phyloP scores from a whole-genome alignment of 169 alveolate genomes.

The Blepharisma undulans region DNA sequence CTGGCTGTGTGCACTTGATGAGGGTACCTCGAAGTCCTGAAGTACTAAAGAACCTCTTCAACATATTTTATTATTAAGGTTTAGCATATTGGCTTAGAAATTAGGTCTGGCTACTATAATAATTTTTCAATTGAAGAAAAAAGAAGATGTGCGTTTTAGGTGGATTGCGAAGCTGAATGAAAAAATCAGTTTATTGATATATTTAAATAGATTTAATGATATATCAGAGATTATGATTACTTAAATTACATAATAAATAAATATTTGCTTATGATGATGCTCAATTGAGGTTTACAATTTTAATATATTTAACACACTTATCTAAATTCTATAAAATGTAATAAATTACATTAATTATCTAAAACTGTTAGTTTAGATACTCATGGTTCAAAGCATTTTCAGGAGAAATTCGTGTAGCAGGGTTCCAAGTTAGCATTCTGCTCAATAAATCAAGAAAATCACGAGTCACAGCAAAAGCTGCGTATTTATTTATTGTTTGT shows the following conservation, averaged over 20 bases:
- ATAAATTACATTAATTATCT: not conserved
- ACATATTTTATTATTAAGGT: not conserved
- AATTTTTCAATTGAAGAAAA: not conserved
- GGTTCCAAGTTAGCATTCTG: slow-evolving; percentile 74
- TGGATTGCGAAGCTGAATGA: no score
- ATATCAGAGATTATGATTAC: no score
- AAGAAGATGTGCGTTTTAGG: no score
- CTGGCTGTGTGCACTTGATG: slow-evolving; percentile 45
- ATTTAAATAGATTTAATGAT: no score
- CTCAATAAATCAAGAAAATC: slow-evolving; percentile 56
- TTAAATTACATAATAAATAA: no score
- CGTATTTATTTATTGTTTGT: slow-evolving; percentile 46
- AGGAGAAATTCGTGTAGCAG: slow-evolving; percentile 78
- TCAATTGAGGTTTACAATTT: no score
- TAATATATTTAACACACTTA: no score
- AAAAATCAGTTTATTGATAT: no score
- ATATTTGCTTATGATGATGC: no score
- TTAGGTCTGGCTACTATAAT: not conserved
- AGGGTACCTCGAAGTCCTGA: slow-evolving; percentile 51
- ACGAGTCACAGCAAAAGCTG: slow-evolving; percentile 39
- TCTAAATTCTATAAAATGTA: not conserved
- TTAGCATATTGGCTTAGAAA: not conserved
- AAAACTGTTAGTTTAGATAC: slow-evolving; percentile 41
- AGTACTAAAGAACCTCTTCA: not conserved
- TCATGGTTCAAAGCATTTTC: slow-evolving; percentile 73